Base-by-base conservation (phyloP, 2,329 filamentous ascomycete genomes). In the Tolypocladium guangdongense region DNA sequence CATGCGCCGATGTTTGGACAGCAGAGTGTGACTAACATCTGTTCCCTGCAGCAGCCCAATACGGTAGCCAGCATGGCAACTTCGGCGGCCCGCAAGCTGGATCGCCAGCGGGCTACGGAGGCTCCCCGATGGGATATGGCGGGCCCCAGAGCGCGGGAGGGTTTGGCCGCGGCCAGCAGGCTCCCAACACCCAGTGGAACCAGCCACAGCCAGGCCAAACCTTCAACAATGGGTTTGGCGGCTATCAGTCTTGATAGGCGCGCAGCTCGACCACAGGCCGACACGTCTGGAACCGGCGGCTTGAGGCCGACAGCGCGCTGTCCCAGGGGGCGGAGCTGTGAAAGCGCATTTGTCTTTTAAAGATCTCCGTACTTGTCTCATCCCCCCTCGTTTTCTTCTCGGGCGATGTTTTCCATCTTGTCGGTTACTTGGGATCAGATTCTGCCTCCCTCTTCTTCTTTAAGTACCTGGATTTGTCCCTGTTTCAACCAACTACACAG, bases 101-200 rank as follows among this genome's bases (percentile, higher is more conserved):
- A 64, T 83, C 82, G 54, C 81, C 82, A 33, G 80, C 76, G 38
- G 78, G 76, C 46, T 85, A 83, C 68, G 80, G 77, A 61, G 82
- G 79, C 60, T 84, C 85, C 65, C 82, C 82, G 55, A 87, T 88
- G 78, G 80, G 80, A 58, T 88, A 87, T 72, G 86, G 78, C 64
- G 84, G 77, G 58, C 86, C 80, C 62, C 80, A 85, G 60, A 93
- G 86, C 66, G 87, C 88, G 62, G 89, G 88, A 63, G 89, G 89
- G 57, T 96, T 90, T 66, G 89, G 88, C 58, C 88, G 90, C 66
- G 89, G 88, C 59, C 80, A 83, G 62, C 77, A 80, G 64, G 74
- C 75, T 39, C 77, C 79, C 41, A 80, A 78, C 58, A 65, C 74
- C 57, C 78, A 80, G 63, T 81, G 80, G 80, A 68, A 71, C 53